Conservation (phyloP, 2,329 filamentous ascomycete species). For the Tympanopsis confertula region DNA sequence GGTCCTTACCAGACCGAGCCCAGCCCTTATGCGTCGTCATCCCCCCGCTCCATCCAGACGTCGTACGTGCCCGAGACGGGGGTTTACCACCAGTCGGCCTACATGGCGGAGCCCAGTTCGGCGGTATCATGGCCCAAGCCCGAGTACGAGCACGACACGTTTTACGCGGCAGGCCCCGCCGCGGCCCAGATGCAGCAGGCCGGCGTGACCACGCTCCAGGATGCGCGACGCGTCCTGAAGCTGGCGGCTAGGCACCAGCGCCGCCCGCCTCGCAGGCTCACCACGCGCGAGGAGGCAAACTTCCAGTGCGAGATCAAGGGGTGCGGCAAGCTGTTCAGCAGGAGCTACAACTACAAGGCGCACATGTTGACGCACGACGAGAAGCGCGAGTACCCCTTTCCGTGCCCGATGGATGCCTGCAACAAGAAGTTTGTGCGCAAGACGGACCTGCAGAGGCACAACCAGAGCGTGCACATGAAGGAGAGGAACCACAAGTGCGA, state of each 20-base stretch:
- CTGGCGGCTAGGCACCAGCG: constrained; percentile 6
- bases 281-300: constrained; percentile 58
- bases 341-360: constrained; percentile 77
- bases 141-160: no score
- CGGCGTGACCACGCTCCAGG: not conserved
- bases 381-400: constrained; percentile 57
- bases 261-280: constrained; percentile 33
- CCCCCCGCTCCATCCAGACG: no score
- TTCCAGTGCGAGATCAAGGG: constrained; percentile 56
- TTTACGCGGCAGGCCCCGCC: no score
- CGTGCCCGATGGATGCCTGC: constrained; percentile 55
- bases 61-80: no score
- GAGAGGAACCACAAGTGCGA: constrained; percentile 59
- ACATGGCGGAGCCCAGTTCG: no score
- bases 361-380: constrained; percentile 79
- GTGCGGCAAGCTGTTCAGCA: constrained; percentile 70
- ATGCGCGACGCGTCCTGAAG: constrained; percentile 4
- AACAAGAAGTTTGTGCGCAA: constrained; percentile 69
- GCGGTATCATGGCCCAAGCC: no score
- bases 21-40: no score
- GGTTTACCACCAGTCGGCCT: no score
- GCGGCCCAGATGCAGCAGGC: no score
- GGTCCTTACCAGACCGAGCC: no score
- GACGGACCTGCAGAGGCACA: constrained; percentile 60
- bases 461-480: constrained; percentile 63